Evolutionary conservation across 2,329 filamentous ascomycete species (phyloP).

Genomic region (Ascochyta clinopodiicola): DNA sequence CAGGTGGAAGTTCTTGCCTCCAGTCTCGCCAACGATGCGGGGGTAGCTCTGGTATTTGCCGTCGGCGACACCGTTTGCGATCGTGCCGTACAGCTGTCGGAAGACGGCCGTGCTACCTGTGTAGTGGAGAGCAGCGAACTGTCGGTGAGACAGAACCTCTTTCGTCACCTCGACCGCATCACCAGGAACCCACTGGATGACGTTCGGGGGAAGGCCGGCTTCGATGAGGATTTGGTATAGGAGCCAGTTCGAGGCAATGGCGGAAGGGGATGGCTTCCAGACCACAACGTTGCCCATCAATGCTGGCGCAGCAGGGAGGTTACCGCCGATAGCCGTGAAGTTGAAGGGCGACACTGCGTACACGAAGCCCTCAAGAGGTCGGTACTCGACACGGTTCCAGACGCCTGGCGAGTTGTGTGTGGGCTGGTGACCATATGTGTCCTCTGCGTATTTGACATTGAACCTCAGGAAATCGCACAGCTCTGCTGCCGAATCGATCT

Average conservation of each 20-base stretch:
- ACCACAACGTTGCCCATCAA: conserved; percentile 93
- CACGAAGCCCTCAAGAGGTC: conserved; percentile 91
- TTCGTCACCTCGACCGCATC: conserved; percentile 85
- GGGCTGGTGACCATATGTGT: conserved; percentile 87
- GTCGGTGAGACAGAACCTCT: conserved; percentile 73
- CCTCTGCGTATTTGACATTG: conserved; percentile 91
- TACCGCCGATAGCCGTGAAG: conserved; percentile 93
- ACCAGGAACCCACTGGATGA: conserved; percentile 93
- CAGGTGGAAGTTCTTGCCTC: conserved; percentile 93
- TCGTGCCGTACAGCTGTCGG: conserved; percentile 84
- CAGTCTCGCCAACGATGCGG: conserved; percentile 87
- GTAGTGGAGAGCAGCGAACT: conserved; percentile 93
- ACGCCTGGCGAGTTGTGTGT: conserved; percentile 80
- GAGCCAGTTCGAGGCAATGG: conserved; percentile 89
- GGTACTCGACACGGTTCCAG: conserved; percentile 91
- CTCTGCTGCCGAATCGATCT: conserved; percentile 95
- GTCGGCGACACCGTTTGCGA: conserved; percentile 79
- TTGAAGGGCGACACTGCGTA: conserved; percentile 96
- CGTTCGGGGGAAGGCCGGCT: conserved; percentile 85
- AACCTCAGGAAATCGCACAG: conserved; percentile 91
- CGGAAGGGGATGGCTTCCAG: conserved; percentile 93
- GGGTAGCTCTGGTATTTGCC: conserved; percentile 86
- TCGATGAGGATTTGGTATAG: conserved; percentile 90
- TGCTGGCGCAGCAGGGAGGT: conserved; percentile 81
- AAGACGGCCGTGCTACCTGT: conserved; percentile 93